Percentiles rank a stretch among this genome's conserved stretches.
Evolutionary conservation across 352 stramenopile genomes (phyloP).

Genomic region (Pythium angustatum): DNA sequence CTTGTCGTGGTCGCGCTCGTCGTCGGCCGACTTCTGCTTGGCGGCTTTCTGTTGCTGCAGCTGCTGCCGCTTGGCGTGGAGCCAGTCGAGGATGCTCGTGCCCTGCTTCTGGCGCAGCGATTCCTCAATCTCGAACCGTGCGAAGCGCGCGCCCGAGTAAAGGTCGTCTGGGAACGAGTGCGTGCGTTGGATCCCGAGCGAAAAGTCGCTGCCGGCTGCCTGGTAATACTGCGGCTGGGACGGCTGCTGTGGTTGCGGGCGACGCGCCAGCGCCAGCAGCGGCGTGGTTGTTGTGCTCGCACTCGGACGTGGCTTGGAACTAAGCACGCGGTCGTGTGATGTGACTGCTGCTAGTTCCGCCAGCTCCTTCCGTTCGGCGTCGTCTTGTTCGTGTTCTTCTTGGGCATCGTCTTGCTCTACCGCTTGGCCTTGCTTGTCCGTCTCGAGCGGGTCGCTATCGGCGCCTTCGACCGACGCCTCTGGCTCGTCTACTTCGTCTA

Average conservation of each 20-base stretch:
- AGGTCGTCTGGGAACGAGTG: constrained; percentile 79
- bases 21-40: constrained; percentile 37
- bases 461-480: constrained; percentile 12
- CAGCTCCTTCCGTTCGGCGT: background rate
- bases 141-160: constrained; percentile 71
- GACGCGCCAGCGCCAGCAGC: constrained; percentile 2
- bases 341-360: too few relatives aligned
- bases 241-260: background rate
- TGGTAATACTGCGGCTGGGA: constrained; percentile 32
- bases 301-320: constrained; percentile 4
- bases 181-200: constrained; percentile 56
- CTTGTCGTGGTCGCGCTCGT: constrained; percentile 66
- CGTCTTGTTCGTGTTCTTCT: background rate
- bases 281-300: constrained; percentile 4
- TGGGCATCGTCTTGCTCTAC: background rate
- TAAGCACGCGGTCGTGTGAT: too few relatives aligned
- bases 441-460: background rate
- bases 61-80: constrained; percentile 46
- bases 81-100: constrained; percentile 69
- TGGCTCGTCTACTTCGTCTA: constrained; percentile 25
- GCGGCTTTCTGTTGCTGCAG: constrained; percentile 9
- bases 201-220: constrained; percentile 21
- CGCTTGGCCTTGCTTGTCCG: background rate
- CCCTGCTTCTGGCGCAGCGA: constrained; percentile 60
- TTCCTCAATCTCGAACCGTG: constrained; percentile 80